A percentile compares a stretch with the other conserved stretches of the same genome.
Evolutionary conservation across 1,284 basidiomycete species (phyloP).

Genomic region (Peniophora sp.): DNA sequence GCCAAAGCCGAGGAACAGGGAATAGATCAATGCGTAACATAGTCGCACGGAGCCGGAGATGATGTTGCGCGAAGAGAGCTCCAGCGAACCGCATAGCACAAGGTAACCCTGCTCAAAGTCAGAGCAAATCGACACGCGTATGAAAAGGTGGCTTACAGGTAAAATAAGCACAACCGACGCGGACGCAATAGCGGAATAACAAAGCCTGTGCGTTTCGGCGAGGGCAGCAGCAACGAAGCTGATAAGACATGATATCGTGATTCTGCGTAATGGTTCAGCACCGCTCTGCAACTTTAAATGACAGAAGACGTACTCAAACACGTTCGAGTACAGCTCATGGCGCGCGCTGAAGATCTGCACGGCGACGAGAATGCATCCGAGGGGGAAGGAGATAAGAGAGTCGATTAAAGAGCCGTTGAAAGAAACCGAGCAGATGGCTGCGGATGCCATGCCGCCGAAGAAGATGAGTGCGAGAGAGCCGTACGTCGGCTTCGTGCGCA

Average conservation of each 20-base stretch:
- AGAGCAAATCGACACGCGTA: not conserved
- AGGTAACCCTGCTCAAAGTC: conserved; percentile 53
- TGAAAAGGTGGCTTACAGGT: conserved; percentile 42
- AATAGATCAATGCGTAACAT: conserved; percentile 76
- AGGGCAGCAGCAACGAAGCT: conserved; percentile 80
- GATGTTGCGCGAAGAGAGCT: conserved; percentile 73
- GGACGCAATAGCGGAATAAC: conserved; percentile 83
- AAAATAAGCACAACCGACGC: conserved; percentile 86
- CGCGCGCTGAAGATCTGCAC: conserved; percentile 69
- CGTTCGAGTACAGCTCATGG: conserved; percentile 80
- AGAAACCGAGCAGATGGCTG: conserved; percentile 67
- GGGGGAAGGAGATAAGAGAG: conserved; percentile 65
- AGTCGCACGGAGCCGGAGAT: conserved; percentile 84
- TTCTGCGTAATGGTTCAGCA: conserved; percentile 28
- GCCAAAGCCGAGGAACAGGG: conserved; percentile 79
- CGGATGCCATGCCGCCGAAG: conserved; percentile 78
- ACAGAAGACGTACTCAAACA: conserved; percentile 61
- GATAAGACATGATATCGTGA: conserved; percentile 72
- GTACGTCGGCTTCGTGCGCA: conserved; percentile 63
- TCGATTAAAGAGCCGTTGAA: conserved; percentile 81
- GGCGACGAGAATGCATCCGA: conserved; percentile 71
- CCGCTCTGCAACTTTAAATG: not conserved
- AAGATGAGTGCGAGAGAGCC: conserved; percentile 60
- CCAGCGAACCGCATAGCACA: conserved; percentile 75
- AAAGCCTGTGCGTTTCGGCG: conserved; percentile 65